Conservation (phyloP, 305 asterid species). For the Ajuga reptans region DNA sequence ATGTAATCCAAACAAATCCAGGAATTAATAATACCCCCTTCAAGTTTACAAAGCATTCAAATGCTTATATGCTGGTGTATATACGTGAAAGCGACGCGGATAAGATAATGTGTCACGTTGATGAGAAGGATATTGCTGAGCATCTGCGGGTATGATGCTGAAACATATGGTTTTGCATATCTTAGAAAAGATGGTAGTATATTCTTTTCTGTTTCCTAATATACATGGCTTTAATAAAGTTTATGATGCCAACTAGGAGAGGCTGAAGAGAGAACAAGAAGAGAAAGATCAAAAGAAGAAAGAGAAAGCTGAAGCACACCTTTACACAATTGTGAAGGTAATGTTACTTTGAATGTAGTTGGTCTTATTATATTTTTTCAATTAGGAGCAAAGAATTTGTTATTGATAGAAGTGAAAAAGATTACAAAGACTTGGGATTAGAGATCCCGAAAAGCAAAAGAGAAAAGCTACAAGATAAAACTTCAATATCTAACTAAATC, state of each 20-base stretch:
- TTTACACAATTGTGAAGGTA: conserved; percentile 42
- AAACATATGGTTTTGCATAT: conserved; percentile 23
- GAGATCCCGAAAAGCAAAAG: too few species aligned
- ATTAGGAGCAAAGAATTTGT: too few species aligned
- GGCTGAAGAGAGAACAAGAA: conserved; percentile 44
- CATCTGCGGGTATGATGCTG: conserved; percentile 48
- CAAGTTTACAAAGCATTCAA: conserved; percentile 51
- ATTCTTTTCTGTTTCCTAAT: neutral
- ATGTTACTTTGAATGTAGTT: neutral
- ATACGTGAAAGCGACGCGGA: conserved; percentile 58
- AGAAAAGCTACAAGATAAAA: too few species aligned
- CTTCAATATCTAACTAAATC: too few species aligned
- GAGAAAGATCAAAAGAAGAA: conserved; percentile 45
- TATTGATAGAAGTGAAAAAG: too few species aligned
- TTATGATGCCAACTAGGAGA: conserved; percentile 32
- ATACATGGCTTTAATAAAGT: conserved; percentile 20
- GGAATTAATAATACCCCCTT: conserved; percentile 40
- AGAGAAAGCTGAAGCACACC: conserved; percentile 51
- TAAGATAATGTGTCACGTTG: conserved; percentile 50
- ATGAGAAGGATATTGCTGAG: conserved; percentile 42
- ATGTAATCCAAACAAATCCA: conserved; percentile 42
- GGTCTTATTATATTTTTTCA: too few species aligned
- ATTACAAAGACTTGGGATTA: too few species aligned
- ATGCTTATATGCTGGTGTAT: conserved; percentile 67
- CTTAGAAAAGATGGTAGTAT: neutral